Evolutionary conservation across 2,329 filamentous ascomycete genomes (phyloP).

Genomic region (Daldinia sp.): DNA sequence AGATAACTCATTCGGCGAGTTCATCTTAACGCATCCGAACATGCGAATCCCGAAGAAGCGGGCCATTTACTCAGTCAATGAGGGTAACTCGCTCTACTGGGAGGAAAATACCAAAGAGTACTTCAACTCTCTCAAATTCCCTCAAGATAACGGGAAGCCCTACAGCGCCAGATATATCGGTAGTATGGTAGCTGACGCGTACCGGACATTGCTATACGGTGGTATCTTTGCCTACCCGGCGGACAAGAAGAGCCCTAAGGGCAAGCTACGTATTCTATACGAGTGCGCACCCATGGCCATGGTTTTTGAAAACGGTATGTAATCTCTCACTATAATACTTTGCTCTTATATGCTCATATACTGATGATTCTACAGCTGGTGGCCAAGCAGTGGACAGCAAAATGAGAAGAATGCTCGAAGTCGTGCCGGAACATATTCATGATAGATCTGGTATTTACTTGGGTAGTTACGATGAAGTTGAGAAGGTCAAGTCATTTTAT

Average conservation of each 20-base stretch:
- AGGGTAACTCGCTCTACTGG: constrained; percentile 98
- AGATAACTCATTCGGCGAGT: constrained; percentile 96
- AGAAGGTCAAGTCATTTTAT: constrained; percentile 91
- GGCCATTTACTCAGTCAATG: constrained; percentile 97
- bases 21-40: constrained; percentile 96
- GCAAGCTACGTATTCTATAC: constrained; percentile 96
- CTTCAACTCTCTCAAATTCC: constrained; percentile 89
- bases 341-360: not conserved
- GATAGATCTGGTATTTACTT: constrained; percentile 96
- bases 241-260: constrained; percentile 98
- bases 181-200: constrained; percentile 98
- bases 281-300: constrained; percentile 99
- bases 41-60: constrained; percentile 87
- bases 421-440: constrained; percentile 92
- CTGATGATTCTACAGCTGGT: constrained; percentile 72
- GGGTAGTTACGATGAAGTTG: constrained; percentile 93
- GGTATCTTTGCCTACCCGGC: constrained; percentile 98
- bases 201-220: constrained; percentile 93
- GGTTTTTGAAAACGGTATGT: constrained; percentile 94
- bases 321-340: not conserved
- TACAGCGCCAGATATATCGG: constrained; percentile 97
- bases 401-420: constrained; percentile 90
- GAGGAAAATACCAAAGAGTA: constrained; percentile 87
- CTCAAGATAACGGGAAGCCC: constrained; percentile 80
- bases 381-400: constrained; percentile 92